phyloP scores from a whole-genome alignment of 2,329 filamentous ascomycete genomes.

The Pseudogymnoascus sp. region DNA sequence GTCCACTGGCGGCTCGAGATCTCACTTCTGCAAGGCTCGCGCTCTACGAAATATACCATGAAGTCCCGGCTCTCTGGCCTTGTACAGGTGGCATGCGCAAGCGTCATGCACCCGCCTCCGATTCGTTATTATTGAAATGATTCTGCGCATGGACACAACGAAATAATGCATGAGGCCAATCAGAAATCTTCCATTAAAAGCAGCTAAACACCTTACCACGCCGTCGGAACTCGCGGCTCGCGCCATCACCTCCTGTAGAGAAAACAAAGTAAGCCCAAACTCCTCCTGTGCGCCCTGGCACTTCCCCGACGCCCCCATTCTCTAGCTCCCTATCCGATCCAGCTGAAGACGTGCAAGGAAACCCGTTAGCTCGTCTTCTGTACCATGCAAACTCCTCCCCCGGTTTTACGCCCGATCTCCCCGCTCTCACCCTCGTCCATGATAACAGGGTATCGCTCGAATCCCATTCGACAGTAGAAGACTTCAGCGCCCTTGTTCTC shows the following conservation, averaged over 20 bases:
- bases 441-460: background rate
- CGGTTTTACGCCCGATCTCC: conserved; percentile 1
- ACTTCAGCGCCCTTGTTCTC: background rate
- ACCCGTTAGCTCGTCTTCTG: background rate
- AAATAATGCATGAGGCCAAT: background rate
- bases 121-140: background rate
- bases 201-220: conserved; percentile 1
- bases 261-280: background rate
- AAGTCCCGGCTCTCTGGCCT: background rate
- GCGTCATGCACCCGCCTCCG: background rate
- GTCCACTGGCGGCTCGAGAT: background rate
- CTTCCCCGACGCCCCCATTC: background rate
- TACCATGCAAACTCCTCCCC: conserved; percentile 8
- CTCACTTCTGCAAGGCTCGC: background rate
- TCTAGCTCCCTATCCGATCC: background rate
- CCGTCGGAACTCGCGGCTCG: background rate
- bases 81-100: background rate
- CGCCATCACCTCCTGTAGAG: background rate
- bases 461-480: conserved; percentile 2
- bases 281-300: background rate
- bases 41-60: background rate
- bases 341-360: background rate
- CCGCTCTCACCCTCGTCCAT: conserved; percentile 1
- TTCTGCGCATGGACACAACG: background rate
- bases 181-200: background rate